Base-by-base conservation (phyloP, 768 basidiomycete species). In the Calocybe gangraenosa region DNA sequence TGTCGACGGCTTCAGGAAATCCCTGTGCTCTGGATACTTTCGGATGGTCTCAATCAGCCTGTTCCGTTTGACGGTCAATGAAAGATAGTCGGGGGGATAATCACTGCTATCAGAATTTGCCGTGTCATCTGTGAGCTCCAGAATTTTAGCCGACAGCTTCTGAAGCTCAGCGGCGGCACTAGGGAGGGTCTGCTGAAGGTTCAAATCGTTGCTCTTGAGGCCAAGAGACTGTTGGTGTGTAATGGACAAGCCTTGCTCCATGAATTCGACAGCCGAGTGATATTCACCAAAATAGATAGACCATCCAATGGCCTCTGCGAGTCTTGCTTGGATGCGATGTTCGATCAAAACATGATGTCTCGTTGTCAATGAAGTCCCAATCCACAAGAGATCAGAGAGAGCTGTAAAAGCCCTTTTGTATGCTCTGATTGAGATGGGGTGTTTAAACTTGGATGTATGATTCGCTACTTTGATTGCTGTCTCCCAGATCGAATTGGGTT, bases 11-110 rank as follows among this genome's bases (percentile, higher is more conserved):
- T 44, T 44, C 38, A 70, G 55, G 42, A 71, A 71, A 13, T 38
- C 45, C 21, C 52, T 56, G 51, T 71, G 66, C 0, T 59, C 67
- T 0, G 58, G 53, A 13, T 63, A 22, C 33, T 51, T 55, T 22
- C 65, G 53, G 7, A 67, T 65, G 34, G 65, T 53, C 15, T 58
- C 53, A 11, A 51, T 23, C 15, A 54, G 10, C 17, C 38, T 39
- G 11, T 49, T 40, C 34, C 49, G 37, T 39, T 46, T 23, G 25
- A 38, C 9, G 20, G 47, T 42, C 13, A 40, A 21, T 9, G 30
- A 17, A 17, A 32, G 28, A 23, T 9, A 21, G 7, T 35, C 17
- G 7, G 34, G 34, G 14, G 17, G 25, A 28, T 28, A 35, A 6
- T 35, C 34, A 14, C 19, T 33, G 2, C 25, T 38, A 15, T 14